A percentile compares a stretch with the other conserved stretches of the same genome.
These are phyloP conservation scores for Zymoseptoria tritici DNA, from an alignment of 2,329 filamentous ascomycete species.

Conservation along the genomic window DNA sequence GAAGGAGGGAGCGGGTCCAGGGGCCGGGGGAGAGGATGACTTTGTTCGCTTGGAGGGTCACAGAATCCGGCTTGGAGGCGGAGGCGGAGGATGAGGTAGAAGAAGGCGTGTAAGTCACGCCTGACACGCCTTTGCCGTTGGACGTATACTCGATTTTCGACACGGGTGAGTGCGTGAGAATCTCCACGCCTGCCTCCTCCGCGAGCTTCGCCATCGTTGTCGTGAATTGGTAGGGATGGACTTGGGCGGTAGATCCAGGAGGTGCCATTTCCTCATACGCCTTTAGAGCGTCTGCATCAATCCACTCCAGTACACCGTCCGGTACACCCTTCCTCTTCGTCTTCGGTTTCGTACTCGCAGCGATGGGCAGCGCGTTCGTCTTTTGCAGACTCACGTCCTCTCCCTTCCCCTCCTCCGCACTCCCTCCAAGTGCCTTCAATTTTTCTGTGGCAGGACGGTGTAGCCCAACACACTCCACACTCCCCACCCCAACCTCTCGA, in stretches of 20 bases:
- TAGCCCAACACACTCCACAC: constrained; percentile 48
- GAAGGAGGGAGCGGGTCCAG: constrained; percentile 50
- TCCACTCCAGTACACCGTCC: constrained; percentile 60
- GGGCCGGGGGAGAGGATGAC: constrained; percentile 56
- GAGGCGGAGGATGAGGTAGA: constrained; percentile 39
- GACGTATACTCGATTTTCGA: constrained; percentile 54
- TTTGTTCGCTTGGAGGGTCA: constrained; percentile 49
- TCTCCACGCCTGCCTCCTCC: constrained; percentile 48
- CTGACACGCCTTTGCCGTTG: constrained; percentile 45
- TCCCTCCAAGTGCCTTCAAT: constrained; percentile 19
- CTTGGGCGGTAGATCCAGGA: constrained; percentile 76
- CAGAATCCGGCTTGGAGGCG: constrained; percentile 28
- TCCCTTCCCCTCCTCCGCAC: constrained; percentile 24
- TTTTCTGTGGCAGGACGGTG: constrained; percentile 23
- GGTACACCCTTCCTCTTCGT: constrained; percentile 27
- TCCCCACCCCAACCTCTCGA: constrained; percentile 66
- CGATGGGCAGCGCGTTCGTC: background rate
- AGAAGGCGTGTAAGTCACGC: constrained; percentile 52
- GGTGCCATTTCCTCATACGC: constrained; percentile 80
- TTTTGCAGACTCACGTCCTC: constrained; percentile 50
- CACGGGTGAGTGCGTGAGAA: constrained; percentile 59
- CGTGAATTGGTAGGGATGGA: constrained; percentile 88
- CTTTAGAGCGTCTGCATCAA: constrained; percentile 58
- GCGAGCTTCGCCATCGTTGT: constrained; percentile 73
- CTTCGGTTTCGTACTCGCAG: constrained; percentile 47